Conservation (phyloP, 2,329 filamentous ascomycete species). For the Cercospora sesami region DNA sequence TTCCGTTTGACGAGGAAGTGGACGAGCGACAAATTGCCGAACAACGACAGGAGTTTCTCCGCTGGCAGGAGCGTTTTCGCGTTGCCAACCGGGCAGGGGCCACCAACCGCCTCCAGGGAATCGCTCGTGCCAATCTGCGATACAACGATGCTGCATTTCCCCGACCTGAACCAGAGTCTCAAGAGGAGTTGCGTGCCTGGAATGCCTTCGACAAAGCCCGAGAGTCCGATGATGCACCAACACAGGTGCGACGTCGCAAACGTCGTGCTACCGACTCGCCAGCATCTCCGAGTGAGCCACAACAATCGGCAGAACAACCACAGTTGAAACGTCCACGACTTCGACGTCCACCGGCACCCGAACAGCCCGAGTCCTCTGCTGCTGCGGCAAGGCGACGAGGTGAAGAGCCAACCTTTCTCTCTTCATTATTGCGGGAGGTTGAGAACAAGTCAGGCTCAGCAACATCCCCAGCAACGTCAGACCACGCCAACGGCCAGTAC, state of each 20-base stretch:
- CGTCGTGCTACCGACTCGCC: constrained; percentile 77
- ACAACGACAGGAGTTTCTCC: constrained; percentile 60
- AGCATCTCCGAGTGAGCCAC: constrained; percentile 59
- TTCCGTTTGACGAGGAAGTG: constrained; percentile 80
- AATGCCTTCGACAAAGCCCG: constrained; percentile 84
- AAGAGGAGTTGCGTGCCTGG: constrained; percentile 84
- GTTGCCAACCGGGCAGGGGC: constrained; percentile 80
- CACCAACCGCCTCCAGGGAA: constrained; percentile 53
- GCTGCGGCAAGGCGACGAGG: constrained; percentile 37
- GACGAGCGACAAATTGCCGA: constrained; percentile 54
- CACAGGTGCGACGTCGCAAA: constrained; percentile 55
- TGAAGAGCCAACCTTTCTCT: constrained; percentile 74
- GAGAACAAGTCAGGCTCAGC: constrained; percentile 56
- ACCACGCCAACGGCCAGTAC: constrained; percentile 36
- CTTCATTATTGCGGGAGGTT: constrained; percentile 84
- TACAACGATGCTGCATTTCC: constrained; percentile 36
- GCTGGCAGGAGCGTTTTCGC: constrained; percentile 80
- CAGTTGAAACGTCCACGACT: constrained; percentile 79
- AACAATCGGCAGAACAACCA: constrained; percentile 63
- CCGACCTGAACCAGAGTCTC: constrained; percentile 64
- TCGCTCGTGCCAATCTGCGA: constrained; percentile 57
- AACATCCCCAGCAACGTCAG: constrained; percentile 37
- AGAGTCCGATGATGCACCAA: constrained; percentile 59
- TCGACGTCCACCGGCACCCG: constrained; percentile 46
- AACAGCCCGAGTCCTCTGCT: constrained; percentile 42